Conservation (phyloP, 2,329 filamentous ascomycete genomes). For the Fusarium subglutinans region DNA sequence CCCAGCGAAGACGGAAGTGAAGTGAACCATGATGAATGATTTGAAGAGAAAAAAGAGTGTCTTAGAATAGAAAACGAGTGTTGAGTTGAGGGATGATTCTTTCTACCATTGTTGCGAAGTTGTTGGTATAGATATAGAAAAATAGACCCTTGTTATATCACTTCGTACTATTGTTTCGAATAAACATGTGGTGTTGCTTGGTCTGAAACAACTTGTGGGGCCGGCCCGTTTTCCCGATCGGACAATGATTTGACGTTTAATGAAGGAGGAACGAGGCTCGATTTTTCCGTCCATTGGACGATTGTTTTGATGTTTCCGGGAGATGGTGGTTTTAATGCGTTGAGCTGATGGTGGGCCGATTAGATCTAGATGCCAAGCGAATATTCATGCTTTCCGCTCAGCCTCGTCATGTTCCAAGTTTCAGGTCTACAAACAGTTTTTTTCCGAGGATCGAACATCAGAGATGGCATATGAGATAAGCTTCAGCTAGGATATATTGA, state of each 20-base stretch:
- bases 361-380: not conserved
- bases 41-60: conserved; percentile 24
- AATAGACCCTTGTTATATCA: conserved; percentile 5
- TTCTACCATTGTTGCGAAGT: not conserved
- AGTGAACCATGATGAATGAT: conserved; percentile 37
- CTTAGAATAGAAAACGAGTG: conserved; percentile 16
- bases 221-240: conserved; percentile 15
- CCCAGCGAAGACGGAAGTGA: conserved; percentile 40
- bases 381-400: not conserved
- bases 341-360: conserved; percentile 2
- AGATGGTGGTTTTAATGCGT: conserved; percentile 4
- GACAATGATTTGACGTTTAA: conserved; percentile 23
- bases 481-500: not conserved
- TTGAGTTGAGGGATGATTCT: conserved; percentile 1
- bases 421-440: not conserved
- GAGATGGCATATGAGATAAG: not conserved
- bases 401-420: not conserved
- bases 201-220: conserved; percentile 36
- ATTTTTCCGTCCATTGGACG: conserved; percentile 37
- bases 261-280: conserved; percentile 27
- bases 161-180: conserved; percentile 1
- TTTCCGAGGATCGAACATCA: not conserved
- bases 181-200: conserved; percentile 16
- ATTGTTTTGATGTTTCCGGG: conserved; percentile 20
- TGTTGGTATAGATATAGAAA: not conserved